Evolutionary conservation across 2,329 filamentous ascomycete species (phyloP).

Genomic region (Colletotrichum ledebouriae): DNA sequence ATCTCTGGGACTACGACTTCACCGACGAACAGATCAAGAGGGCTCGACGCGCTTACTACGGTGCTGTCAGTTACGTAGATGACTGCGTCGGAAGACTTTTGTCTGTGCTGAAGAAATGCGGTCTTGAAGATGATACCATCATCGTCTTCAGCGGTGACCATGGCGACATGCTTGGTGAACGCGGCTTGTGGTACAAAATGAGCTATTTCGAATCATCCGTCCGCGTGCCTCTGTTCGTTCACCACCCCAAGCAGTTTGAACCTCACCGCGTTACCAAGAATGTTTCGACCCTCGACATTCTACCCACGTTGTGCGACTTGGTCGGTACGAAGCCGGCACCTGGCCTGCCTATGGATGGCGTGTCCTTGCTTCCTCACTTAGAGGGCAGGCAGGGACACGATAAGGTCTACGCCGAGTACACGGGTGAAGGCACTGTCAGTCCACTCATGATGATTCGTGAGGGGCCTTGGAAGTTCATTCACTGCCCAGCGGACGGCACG

Average conservation of each 20-base stretch:
- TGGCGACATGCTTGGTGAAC: conserved; percentile 95
- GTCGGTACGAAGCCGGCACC: conserved; percentile 78
- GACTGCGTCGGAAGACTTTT: conserved; percentile 90
- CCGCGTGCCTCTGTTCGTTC: conserved; percentile 87
- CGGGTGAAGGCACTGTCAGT: conserved; percentile 89
- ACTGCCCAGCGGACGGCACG: conserved; percentile 84
- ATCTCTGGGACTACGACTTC: conserved; percentile 87
- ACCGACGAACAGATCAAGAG: conserved; percentile 87
- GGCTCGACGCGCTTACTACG: conserved; percentile 91
- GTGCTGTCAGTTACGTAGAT: conserved; percentile 93
- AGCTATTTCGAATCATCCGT: conserved; percentile 94
- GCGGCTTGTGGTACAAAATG: conserved; percentile 98
- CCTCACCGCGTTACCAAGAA: conserved; percentile 85
- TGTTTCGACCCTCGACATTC: conserved; percentile 90
- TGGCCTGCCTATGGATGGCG: conserved; percentile 86
- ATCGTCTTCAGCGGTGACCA: conserved; percentile 94
- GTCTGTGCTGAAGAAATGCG: conserved; percentile 81
- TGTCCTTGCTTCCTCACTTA: conserved; percentile 84
- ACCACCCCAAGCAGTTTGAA: conserved; percentile 80
- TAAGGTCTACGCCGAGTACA: conserved; percentile 95
- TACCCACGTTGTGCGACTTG: conserved; percentile 89
- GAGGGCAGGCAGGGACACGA: conserved; percentile 77
- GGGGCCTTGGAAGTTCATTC: conserved; percentile 91
- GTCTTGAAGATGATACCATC: conserved; percentile 87
- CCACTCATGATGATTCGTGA: conserved; percentile 95